Evolutionary conservation across 2,329 filamentous ascomycete species (phyloP), one percentile per base, ranked within the genome.

Genomic region (Diaporthe longicolla): DNA sequence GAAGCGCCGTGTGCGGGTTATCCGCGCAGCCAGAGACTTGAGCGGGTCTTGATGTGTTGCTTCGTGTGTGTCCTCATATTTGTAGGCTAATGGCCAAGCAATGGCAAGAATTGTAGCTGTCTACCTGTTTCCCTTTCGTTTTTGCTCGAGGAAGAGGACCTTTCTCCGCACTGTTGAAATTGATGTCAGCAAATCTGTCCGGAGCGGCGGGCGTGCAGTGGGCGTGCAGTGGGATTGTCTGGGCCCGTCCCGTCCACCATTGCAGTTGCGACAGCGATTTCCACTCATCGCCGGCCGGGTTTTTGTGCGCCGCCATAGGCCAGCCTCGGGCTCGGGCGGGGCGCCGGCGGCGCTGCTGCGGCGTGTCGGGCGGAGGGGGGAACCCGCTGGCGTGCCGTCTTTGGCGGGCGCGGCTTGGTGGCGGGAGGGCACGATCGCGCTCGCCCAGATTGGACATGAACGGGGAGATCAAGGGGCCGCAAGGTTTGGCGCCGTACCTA

Each of bases 101-200:
- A 26, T 52, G 45, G 21, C 6, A 66, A 15, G 9, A 7, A 26
- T 6, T n/a, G 29, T 26, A 37, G 13, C 19, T 11, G 21, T 63
- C 58, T 74, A 74, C 80, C 84, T 89, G 85, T 89, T 92, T 72
- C 89, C 89, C 82, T 93, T 93, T 82, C 95, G 93, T 83, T 97
- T 98, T 82, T 94, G 92, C 83, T 99, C 97, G 73, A 98, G 90
- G 85, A 99, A 99, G 40, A 99, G 89, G 43, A 99, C 97, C 86
- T 98, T 94, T 87, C 96, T 95, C 83, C 95, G 94, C 72, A 99
- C 97, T 97, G 79, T 40, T 45, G 21, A 15, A 48, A 7, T 8
- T 45, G 7, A 29, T 35, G 24, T 61, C 15, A 71, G 55, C 58
- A n/a, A 10, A 40, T 40, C 19, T 15, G 26, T 8, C 29, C 40